phyloP scores from a whole-genome alignment of 1,139 yeast genomes.

The Protomyces lactucae-debilis region DNA sequence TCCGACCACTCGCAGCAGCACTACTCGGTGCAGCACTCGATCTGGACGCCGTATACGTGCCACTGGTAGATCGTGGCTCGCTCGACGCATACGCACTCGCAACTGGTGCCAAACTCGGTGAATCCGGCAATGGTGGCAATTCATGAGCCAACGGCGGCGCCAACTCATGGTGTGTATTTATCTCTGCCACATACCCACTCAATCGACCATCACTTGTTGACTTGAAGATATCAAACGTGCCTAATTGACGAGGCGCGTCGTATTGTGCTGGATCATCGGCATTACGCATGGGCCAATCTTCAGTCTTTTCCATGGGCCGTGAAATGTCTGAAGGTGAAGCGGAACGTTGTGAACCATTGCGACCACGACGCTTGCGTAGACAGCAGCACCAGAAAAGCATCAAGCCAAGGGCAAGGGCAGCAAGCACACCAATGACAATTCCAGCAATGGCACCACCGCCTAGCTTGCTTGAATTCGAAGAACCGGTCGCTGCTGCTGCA shows the following conservation, averaged over 20 bases:
- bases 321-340: conserved; percentile 21
- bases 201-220: conserved; percentile 29
- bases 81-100: conserved; percentile 19
- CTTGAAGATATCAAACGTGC: conserved; percentile 29
- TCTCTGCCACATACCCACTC: conserved; percentile 29
- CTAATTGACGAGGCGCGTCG: conserved; percentile 28
- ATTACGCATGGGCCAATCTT: conserved; percentile 23
- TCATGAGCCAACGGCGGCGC: conserved; percentile 18
- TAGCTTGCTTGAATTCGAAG: background rate
- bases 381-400: conserved; percentile 19
- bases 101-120: conserved; percentile 20
- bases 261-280: conserved; percentile 13
- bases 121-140: conserved; percentile 23
- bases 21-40: conserved; percentile 6
- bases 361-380: background rate
- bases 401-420: background rate
- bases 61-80: conserved; percentile 18
- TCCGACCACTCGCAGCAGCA: background rate
- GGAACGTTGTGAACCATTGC: background rate
- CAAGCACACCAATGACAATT: conserved; percentile 3
- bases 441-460: background rate
- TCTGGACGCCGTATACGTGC: background rate
- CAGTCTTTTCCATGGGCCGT: conserved; percentile 23
- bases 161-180: conserved; percentile 5
- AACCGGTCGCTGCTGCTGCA: background rate